Percentiles rank a stretch among this genome's conserved stretches.
These are phyloP conservation scores for Aureobasidium mangrovei DNA, from an alignment of 2,329 filamentous ascomycete genomes.

Conservation along the genomic window DNA sequence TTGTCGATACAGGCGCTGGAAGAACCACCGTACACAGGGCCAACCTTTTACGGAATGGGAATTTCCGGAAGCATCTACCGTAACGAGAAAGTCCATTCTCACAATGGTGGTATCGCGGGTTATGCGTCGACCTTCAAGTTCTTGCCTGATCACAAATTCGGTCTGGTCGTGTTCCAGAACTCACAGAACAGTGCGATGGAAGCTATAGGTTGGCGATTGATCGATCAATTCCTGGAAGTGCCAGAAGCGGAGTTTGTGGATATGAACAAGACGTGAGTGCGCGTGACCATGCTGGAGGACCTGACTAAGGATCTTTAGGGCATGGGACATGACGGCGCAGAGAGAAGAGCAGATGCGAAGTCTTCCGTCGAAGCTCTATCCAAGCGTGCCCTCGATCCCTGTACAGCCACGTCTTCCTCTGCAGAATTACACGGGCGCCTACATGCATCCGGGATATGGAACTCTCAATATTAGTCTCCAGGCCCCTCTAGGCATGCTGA, in stretches of 20 bases:
- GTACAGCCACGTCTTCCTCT: slow-evolving; percentile 12
- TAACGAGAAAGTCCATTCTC: slow-evolving; percentile 36
- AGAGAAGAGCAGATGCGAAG: background rate
- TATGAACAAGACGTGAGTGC: slow-evolving; percentile 14
- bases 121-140: slow-evolving; percentile 39
- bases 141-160: slow-evolving; percentile 38
- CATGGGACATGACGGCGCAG: background rate
- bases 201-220: slow-evolving; percentile 12
- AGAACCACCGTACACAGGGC: slow-evolving; percentile 22
- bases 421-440: slow-evolving; percentile 13
- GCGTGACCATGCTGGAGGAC: background rate
- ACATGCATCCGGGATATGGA: slow-evolving; percentile 15
- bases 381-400: background rate
- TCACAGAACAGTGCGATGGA: slow-evolving; percentile 7
- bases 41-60: slow-evolving; percentile 35
- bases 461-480: slow-evolving; percentile 8
- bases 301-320: slow-evolving; percentile 3
- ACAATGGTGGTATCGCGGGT: slow-evolving; percentile 38
- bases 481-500: background rate
- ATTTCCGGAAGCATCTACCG: slow-evolving; percentile 34
- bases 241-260: slow-evolving; percentile 10
- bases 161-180: slow-evolving; percentile 29
- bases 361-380: slow-evolving; percentile 11
- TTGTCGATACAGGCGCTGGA: background rate
- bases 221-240: slow-evolving; percentile 14